Evolutionary conservation across 2,329 filamentous ascomycete genomes (phyloP).

Genomic region (Calycina herbarum): DNA sequence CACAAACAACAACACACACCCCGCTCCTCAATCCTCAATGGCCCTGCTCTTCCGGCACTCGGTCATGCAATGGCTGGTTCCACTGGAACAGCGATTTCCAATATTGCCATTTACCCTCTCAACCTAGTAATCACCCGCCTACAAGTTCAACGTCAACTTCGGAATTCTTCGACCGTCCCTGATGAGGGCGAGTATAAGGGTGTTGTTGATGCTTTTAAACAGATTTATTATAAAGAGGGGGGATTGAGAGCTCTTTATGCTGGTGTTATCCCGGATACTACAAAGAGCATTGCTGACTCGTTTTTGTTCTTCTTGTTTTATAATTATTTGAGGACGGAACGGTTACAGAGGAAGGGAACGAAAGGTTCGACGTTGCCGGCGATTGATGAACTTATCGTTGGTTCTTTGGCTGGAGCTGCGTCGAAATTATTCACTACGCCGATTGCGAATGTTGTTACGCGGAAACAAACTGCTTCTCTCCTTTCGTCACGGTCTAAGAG

Average conservation of each 20-base stretch:
- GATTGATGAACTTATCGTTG: conserved; percentile 72
- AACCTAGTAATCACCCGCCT: conserved; percentile 79
- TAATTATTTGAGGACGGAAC: conserved; percentile 47
- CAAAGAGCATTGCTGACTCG: conserved; percentile 70
- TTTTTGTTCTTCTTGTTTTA: conserved; percentile 89
- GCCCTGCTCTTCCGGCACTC: conserved; percentile 64
- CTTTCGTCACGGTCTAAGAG: conserved; percentile 42
- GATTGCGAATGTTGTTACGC: conserved; percentile 76
- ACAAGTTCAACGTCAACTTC: conserved; percentile 70
- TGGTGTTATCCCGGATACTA: conserved; percentile 62
- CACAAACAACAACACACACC: conserved; percentile 40
- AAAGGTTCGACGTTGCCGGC: conserved; percentile 51
- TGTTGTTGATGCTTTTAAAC: conserved; percentile 66
- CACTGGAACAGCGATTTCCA: conserved; percentile 74
- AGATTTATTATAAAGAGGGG: conserved; percentile 71
- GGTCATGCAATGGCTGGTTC: conserved; percentile 82
- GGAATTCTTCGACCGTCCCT: conserved; percentile 36
- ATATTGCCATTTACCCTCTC: conserved; percentile 76
- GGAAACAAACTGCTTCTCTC: conserved; percentile 71
- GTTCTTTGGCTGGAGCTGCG: conserved; percentile 71
- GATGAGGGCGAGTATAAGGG: conserved; percentile 57
- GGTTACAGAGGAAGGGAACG: conserved; percentile 42
- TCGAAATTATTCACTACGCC: conserved; percentile 78
- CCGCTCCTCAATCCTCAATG: conserved; percentile 29
- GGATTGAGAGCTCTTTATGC: conserved; percentile 68